Evolutionary conservation across 345 rosid species (phyloP).

Genomic region (Corymbia maculata): DNA sequence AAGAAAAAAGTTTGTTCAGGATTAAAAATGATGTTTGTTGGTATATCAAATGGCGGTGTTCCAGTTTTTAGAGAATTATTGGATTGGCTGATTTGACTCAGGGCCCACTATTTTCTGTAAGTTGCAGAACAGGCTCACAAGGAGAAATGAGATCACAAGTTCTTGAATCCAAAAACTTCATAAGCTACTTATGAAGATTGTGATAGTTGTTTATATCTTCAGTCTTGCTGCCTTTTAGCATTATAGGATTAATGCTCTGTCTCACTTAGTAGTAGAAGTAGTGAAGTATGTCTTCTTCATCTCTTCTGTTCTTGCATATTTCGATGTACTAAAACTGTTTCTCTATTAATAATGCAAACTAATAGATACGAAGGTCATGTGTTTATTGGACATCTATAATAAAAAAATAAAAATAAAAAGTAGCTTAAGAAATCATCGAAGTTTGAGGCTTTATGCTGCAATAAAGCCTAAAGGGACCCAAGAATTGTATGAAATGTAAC

Average conservation of each 20-base stretch:
- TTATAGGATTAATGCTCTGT: background rate
- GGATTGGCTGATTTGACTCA: background rate
- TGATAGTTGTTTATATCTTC: background rate
- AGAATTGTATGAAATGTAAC: background rate
- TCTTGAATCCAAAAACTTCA: background rate
- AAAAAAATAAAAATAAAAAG: background rate
- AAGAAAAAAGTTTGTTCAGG: background rate
- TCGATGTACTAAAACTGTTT: background rate
- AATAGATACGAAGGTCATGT: background rate
- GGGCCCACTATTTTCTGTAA: background rate
- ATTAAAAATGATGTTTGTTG: background rate
- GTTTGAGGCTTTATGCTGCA: background rate
- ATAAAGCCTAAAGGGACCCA: background rate
- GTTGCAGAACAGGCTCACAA: background rate
- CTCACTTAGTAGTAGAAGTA: background rate
- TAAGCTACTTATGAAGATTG: background rate
- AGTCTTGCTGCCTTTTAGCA: background rate
- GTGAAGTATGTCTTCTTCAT: background rate
- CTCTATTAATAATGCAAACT: background rate
- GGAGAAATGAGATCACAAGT: background rate
- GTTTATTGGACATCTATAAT: background rate
- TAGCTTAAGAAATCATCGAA: background rate
- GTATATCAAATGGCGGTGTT: background rate
- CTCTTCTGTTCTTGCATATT: background rate
- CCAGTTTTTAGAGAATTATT: background rate